Base-by-base conservation (phyloP, 2,329 filamentous ascomycete genomes). In the Pseudogymnoascus sp. region DNA sequence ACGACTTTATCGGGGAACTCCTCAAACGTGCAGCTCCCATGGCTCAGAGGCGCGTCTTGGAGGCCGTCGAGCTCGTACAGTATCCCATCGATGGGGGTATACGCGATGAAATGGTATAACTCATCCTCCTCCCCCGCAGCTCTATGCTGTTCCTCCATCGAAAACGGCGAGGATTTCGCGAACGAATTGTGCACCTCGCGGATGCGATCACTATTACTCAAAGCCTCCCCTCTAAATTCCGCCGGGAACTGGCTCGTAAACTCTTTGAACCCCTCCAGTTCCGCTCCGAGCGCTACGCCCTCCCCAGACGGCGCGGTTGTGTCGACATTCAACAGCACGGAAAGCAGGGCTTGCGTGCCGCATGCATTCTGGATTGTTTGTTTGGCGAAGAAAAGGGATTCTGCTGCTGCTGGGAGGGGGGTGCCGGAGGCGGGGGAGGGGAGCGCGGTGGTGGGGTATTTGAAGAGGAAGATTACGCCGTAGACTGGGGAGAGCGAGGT, bases 341-440 rank as follows among this genome's bases (percentile, higher is more conserved):
- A 94, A 42, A 99, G 84, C 56, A 99, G 84, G 3, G 94, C 94
- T 76, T 99, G 94, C 14, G 94, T 99, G 50, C 92, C 94, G 77
- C 94, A 99, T 6, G 94, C 94, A 76, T 99, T 99, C 77, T 97
- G 93, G 74, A 99, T 99, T 3, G 93, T 97, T 79, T 99, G 94
- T 31, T 88, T 87, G 3, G 94, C 94, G 77, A 99, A 99, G 82
- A 96, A 99, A 70, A 96, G 82, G 66, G 83, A 81, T 66, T 91
- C 86, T 16, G 89, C 80, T 12, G 91, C 91, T 14, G 80, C 81
- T 69, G 85, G 80, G 77, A 97, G 92, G 75, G 91, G 96, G 35
- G 78, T 80, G 65, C 94, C 94, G 74, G 97, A 92, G 67, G 86
- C 83, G 0, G 92, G 92, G 50, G 82, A 82, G 63, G 84, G 81